Base-by-base conservation (phyloP, 768 basidiomycete genomes). In the Hebeloma cylindrosporum region DNA sequence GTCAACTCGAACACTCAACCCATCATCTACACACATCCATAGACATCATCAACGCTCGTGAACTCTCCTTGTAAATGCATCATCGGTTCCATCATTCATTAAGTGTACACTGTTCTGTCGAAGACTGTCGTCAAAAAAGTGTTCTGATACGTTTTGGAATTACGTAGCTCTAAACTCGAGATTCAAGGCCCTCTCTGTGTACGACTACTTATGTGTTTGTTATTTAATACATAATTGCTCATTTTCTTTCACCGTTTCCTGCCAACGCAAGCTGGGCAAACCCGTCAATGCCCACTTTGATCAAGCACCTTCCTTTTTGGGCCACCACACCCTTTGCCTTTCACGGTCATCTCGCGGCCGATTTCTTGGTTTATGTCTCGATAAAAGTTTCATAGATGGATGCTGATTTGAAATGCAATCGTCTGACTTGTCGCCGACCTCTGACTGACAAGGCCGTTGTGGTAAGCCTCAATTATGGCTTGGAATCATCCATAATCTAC, bases 371-470 rank as follows among this genome's bases (percentile, higher is more conserved):
- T 29, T 33, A 25, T 31, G 26, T 3, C 29, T 22, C 3, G 29
- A n/a, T 13, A 27, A 32, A 17, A 27, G 27, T 21, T 18, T 13
- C 17, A 16, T 27, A 14, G 17, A 89, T 90, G 87, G 87, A 90
- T 61, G 74, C 76, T 22, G 86, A 88, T 37, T 66, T 89, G 36
- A 85, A 80, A 54, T 90, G 88, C 59, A 90, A 90, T 61, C 75
- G 82, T n/a, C 71, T 89, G 45, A 85, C 79, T 13, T 90, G 88
- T 62, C 79, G 88, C 45, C 75, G 75, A 54, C 50, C 73, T 2
- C 62, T 93, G 34, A 68, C 71, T 2, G 89, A 90, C 55, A 91
- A 88, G 61, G 89, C 89, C 2, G 89, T 93, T 8, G 89, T 93
- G 49, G 89, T 92, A 58, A 63, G 88, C 72, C 27, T 32, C 23